phyloP scores from a whole-genome alignment of 2,329 filamentous ascomycete species.

The Pyricularia sp. region DNA sequence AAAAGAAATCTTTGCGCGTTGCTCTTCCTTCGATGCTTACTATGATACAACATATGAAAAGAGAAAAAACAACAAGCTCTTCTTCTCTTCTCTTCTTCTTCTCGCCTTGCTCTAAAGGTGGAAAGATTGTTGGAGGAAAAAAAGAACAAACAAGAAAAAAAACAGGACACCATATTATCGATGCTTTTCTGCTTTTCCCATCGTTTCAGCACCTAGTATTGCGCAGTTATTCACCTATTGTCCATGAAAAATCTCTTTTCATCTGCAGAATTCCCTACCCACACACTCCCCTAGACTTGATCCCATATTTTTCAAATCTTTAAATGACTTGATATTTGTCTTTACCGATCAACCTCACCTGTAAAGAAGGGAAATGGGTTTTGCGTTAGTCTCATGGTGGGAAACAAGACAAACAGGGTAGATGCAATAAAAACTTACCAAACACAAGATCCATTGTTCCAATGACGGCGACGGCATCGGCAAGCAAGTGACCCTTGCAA shows the following conservation, averaged over 20 bases:
- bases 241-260: slow-evolving; percentile 15
- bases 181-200: background rate
- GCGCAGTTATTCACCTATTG: background rate
- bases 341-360: slow-evolving; percentile 53
- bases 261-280: slow-evolving; percentile 18
- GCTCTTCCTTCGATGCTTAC: slow-evolving; percentile 2
- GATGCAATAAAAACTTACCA: slow-evolving; percentile 40
- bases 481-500: slow-evolving; percentile 82
- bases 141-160: background rate
- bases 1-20: slow-evolving; percentile 10
- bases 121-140: background rate
- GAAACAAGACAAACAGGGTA: background rate
- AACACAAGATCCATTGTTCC: slow-evolving; percentile 85
- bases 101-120: background rate
- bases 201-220: background rate
- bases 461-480: slow-evolving; percentile 94
- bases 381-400: background rate
- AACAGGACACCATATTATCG: background rate
- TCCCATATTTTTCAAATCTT: background rate
- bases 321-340: slow-evolving; percentile 6
- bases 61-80: background rate
- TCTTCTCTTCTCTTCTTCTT: background rate
- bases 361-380: background rate
- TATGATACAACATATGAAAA: slow-evolving; percentile 4
- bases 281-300: background rate